Evolutionary conservation across 495 filamentous ascomycete genomes (phyloP), one percentile per base, ranked within the genome.

Genomic region (Amniculicola lignicola): DNA sequence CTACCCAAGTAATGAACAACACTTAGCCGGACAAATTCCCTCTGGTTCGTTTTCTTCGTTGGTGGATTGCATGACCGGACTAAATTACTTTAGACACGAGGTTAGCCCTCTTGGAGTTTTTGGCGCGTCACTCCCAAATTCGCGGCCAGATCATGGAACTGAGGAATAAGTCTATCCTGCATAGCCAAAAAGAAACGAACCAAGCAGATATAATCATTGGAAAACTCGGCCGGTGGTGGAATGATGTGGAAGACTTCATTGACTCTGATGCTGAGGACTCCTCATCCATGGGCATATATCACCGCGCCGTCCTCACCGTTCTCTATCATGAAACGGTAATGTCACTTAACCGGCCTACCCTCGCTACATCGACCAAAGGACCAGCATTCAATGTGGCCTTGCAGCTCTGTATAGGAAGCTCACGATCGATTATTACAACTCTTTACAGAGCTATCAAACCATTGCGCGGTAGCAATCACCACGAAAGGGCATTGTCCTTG

Each of bases 131-230:
- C 57, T 67, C 75, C 0, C 54, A 69, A 27, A 57, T 77, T n/a
- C 62, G 73, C 10, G 74, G 75, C 1, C 45, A 72, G 14, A 73
- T 77, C 33, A 48, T 74, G 24, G 75, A 77, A 53, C 57, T 76
- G 24, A 73, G 74, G 15, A 76, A 77, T 54, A 76, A 76, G 51
- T 75, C 74, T 14, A 73, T 76, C 14, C 47, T 68, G 2, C 68
- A 74, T 54, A 70, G 70, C 42, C 63, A 69, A 45, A 64, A 71
- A 18, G 65, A 66, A 7, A 49, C 63, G 9, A 57, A 63, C n/a
- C 69, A 72, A 23, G 74, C 69, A 1, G 64, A 68, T 12, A 59
- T 69, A 31, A 70, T 77, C 1, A 69, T 70, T 27, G 67, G 72
- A 2, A 68, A 70, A 39, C 59, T 75, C 2, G 62, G 69, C 2